These are phyloP conservation scores for Syzygium malaccense DNA, from an alignment of 441 rosid genomes.

Conservation along the genomic window DNA sequence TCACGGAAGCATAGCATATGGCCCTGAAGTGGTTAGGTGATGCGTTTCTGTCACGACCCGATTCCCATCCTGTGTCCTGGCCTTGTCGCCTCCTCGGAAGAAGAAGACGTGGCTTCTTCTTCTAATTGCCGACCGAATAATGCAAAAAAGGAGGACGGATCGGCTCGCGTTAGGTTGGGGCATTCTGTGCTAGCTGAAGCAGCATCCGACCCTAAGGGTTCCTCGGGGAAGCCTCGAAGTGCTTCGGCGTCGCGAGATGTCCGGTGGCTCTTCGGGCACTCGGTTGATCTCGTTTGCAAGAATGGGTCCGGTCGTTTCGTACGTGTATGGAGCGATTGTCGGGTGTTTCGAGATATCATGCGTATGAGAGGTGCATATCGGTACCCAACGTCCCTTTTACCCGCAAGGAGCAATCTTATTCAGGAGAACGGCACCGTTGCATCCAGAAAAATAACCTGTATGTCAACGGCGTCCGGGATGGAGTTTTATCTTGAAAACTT, in stretches of 20 bases:
- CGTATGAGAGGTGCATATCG: background rate
- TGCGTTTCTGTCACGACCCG: background rate
- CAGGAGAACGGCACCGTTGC: fast-evolving
- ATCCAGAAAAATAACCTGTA: fast-evolving
- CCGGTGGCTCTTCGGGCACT: background rate
- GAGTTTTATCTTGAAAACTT: background rate
- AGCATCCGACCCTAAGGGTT: background rate
- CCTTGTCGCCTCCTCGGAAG: background rate
- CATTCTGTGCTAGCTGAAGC: background rate
- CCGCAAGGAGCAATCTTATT: fast-evolving
- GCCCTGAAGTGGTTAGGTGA: background rate
- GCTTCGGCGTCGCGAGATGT: background rate
- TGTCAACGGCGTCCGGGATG: fast-evolving
- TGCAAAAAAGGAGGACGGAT: background rate
- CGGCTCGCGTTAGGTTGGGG: background rate
- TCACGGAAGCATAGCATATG: background rate
- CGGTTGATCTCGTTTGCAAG: background rate
- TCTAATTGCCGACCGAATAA: background rate
- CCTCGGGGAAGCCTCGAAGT: background rate
- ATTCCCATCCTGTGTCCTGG: background rate
- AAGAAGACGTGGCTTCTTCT: background rate
- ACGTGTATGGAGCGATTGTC: fast-evolving
- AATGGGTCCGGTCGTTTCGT: fast-evolving
- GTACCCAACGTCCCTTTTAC: fast-evolving
- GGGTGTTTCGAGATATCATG: background rate